These are phyloP conservation scores for Phytopythium litorale DNA, from an alignment of 352 stramenopile species.

Conservation along the genomic window DNA sequence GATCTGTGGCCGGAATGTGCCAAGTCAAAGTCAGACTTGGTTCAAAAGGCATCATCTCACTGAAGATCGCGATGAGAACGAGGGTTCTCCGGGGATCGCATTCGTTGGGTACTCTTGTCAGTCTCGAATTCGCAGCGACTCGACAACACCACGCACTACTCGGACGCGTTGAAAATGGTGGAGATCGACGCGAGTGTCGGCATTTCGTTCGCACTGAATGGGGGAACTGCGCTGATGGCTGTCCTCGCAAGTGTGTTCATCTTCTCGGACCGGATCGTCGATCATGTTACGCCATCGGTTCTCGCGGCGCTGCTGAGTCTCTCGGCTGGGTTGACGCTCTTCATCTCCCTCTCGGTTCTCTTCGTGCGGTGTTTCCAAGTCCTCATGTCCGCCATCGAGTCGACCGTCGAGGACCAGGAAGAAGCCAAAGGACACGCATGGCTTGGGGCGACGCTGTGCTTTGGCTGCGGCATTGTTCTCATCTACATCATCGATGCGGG, in stretches of 20 bases:
- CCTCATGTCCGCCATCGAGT: slow-evolving; percentile 32
- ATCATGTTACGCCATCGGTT: background rate
- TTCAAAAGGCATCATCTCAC: background rate
- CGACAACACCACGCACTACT: background rate
- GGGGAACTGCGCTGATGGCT: background rate
- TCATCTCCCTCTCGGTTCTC: slow-evolving; percentile 74
- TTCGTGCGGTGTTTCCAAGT: slow-evolving; percentile 35
- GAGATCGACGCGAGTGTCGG: background rate
- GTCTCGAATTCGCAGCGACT: background rate
- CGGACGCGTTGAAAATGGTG: background rate
- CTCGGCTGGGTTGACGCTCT: slow-evolving; percentile 73
- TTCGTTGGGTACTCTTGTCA: background rate
- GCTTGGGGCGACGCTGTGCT: slow-evolving; percentile 77
- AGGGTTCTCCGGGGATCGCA: too few species aligned
- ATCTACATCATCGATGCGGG: slow-evolving; percentile 46
- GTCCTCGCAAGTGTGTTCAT: background rate
- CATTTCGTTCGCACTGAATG: background rate
- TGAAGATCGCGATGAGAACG: too few species aligned
- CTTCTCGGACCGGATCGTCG: background rate
- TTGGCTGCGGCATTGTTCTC: slow-evolving; percentile 79
- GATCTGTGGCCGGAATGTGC: background rate
- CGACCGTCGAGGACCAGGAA: slow-evolving; percentile 21
- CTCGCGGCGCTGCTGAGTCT: slow-evolving; percentile 14
- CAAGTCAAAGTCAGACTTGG: background rate
- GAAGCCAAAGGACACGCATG: slow-evolving; percentile 51